Conservation (phyloP, 2,329 filamentous ascomycete species). For the Sphaceloma murrayae region DNA sequence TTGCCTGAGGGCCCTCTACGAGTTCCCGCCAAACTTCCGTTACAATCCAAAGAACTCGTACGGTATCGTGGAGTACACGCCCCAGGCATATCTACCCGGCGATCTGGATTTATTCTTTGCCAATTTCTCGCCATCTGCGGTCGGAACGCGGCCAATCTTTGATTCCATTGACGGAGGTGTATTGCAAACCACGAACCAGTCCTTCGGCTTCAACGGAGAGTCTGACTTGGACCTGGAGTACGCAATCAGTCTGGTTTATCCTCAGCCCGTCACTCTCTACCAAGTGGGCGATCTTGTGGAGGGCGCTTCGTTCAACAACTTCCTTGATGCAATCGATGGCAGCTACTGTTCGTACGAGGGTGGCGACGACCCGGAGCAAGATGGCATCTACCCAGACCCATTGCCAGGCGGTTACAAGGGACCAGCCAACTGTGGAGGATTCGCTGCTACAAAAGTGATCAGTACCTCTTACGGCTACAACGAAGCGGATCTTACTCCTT, state of each 20-base stretch:
- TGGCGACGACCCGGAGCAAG: conserved; percentile 32
- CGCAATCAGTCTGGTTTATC: conserved; percentile 45
- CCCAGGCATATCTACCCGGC: conserved; percentile 40
- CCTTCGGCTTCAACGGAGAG: conserved; percentile 36
- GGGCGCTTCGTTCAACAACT: conserved; percentile 29
- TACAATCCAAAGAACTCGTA: conserved; percentile 41
- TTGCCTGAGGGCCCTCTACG: conserved; percentile 37
- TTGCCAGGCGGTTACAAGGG: conserved; percentile 31
- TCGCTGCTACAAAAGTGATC: conserved; percentile 43
- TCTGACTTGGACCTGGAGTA: conserved; percentile 48
- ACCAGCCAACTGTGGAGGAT: conserved; percentile 38
- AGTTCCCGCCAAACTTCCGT: conserved; percentile 28
- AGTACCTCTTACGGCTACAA: conserved; percentile 47
- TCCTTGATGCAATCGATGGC: conserved; percentile 40
- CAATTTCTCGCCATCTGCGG: conserved; percentile 27
- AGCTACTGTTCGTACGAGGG: conserved; percentile 36
- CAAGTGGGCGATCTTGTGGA: conserved; percentile 37
- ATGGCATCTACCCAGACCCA: conserved; percentile 32
- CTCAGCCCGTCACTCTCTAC: conserved; percentile 43
- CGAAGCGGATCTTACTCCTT: conserved; percentile 41
- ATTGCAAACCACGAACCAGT: conserved; percentile 34
- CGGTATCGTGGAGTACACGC: conserved; percentile 45
- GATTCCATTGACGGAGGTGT: conserved; percentile 28
- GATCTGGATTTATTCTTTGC: conserved; percentile 31
- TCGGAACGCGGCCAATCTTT: conserved; percentile 27